Evolutionary conservation across 257 asterid species (phyloP), one percentile per base, ranked within the genome.

Genomic region (Plectranthus barbatus): DNA sequence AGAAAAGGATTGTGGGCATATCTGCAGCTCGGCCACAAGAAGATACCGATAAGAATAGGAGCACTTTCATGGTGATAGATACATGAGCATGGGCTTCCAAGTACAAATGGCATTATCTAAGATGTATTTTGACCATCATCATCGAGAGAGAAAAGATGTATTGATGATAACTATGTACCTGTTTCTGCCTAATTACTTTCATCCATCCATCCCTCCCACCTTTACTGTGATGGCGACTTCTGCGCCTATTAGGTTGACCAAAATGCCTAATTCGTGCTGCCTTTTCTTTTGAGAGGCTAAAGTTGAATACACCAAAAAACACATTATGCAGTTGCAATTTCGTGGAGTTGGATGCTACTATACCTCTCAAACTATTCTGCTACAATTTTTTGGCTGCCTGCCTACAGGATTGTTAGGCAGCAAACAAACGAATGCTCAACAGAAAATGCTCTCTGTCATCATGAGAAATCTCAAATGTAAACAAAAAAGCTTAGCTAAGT

Each of bases 221-320:
- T 70, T 71, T 76, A 64, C 76, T 53, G 14, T 60, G 95, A 86
- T 36, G 44, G 63, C 75, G 70, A 82, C 80, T 31, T 69, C 66
- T 54, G 36, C 26, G 60, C 69, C 66, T 76, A 66, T 72, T 79
- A 1, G 8, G 37, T 44, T 10, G 55, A 65, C 50, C 33, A 21
- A 51, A 19, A 3, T 11, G 31, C 9, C 5, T 4, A 44, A 56
- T 4, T 6, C 61, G n/a, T 37, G 46, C 7, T 36, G 41, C 0
- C 1, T 9, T 36, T 6, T 36, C 7, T 36, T 36, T 37, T 37
- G 10, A 37, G 44, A 37, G 36, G 46, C 46, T 40, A 40, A 13
- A 40, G 17, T 40, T 40, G 15, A 40, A 40, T 40, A 40, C 3
- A 26, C 31, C 31, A 31, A 31, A 31, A 31, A 6, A 31, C 7